Base-by-base conservation (phyloP, 140 eudicot genomes). In the Erigeron philadelphicus region DNA sequence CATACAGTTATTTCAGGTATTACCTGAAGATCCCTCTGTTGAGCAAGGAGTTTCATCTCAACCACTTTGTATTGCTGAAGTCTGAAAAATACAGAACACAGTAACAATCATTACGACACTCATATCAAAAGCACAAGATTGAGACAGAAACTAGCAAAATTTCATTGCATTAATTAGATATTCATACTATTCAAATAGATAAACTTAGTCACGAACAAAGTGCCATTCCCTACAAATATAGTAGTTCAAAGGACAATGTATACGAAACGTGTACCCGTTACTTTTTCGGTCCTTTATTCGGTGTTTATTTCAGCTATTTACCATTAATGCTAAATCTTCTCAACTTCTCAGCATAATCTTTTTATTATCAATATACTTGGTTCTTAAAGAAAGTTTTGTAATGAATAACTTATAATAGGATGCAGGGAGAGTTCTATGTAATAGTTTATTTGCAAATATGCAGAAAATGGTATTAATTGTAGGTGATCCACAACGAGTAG, bases 1-100 rank as follows among this genome's bases (percentile, higher is more conserved):
- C 15, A 49, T 4, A 49, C 55, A 49, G 15, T 7, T 87, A 87
- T 84, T 68, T 87, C 90, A 46, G 80, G 7, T 84, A 13, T 49
- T 48, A 86, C 97, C 95, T 90, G 97, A 71, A 87, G 95, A 75
- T 90, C 95, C 81, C 92, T 84, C 66, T 90, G 95, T 65, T 87
- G 95, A 61, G 97, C 97, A 63, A 90, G 97, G 77, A 87, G 95
- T 81, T 90, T 90, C 97, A 90, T 90, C 77, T 90, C 97, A 70
- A 87, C 95, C 72, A 84, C 71, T 59, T 82, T 87, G 79, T 87
- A 87, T 42, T 87, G 90, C 80, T 87, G 95, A 76, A 87, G 86
- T 66, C 95, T 87, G 85, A 70, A 1, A 21, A 44, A 19, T 15
- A 72, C 31, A 16, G 11, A 35, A 65, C 7, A 64, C 9, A 23